A percentile compares a stretch with the other conserved stretches of the same genome.
Evolutionary conservation across 495 filamentous ascomycete species (phyloP).

Genomic region (Hypoxylon cercidicola): DNA sequence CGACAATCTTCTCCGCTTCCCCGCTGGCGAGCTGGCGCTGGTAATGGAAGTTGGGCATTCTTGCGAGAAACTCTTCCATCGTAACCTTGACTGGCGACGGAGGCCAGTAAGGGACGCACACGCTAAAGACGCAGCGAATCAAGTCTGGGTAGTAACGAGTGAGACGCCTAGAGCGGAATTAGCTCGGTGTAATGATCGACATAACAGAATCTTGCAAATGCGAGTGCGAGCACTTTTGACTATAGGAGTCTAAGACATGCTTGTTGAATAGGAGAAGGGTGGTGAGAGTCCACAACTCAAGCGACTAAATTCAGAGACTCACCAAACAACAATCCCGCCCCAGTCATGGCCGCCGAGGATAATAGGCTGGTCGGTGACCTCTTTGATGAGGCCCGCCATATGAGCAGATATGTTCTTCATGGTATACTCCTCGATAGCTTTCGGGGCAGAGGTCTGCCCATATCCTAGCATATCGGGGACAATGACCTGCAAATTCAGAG

Average conservation of each 20-base stretch:
- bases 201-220: conserved; percentile 60
- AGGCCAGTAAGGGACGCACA: conserved; percentile 79
- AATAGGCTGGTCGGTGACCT: conserved; percentile 44
- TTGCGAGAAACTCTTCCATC: conserved; percentile 65
- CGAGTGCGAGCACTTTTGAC: conserved; percentile 32
- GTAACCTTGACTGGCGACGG: conserved; percentile 61
- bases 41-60: conserved; percentile 79
- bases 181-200: conserved; percentile 51
- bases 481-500: conserved; percentile 75
- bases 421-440: conserved; percentile 66
- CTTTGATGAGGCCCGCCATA: conserved; percentile 69
- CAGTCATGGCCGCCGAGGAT: conserved; percentile 89
- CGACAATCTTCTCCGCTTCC: conserved; percentile 70
- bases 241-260: neutral
- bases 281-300: neutral
- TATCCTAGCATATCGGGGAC: conserved; percentile 86
- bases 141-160: conserved; percentile 77
- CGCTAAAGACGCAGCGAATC: conserved; percentile 74
- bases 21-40: conserved; percentile 79
- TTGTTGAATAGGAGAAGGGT: neutral
- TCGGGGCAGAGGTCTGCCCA: conserved; percentile 73
- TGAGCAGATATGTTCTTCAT: conserved; percentile 76
- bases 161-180: conserved; percentile 55
- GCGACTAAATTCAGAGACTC: conserved; percentile 4
- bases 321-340: conserved; percentile 68